phyloP scores from a whole-genome alignment of 2,329 filamentous ascomycete species.

The Helicocarpus griseus region DNA sequence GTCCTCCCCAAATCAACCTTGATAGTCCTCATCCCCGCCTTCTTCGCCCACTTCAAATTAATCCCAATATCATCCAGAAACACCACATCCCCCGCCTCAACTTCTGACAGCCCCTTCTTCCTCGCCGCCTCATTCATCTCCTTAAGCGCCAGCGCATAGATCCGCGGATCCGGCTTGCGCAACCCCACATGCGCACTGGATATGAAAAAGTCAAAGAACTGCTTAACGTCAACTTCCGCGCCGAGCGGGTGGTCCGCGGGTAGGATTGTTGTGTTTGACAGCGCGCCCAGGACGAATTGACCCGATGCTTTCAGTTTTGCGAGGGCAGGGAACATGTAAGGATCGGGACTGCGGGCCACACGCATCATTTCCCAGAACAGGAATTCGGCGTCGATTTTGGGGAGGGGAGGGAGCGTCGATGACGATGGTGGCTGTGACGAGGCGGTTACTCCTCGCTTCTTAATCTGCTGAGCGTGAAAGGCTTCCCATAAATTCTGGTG shows the following conservation, averaged over 20 bases:
- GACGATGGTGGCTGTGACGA: slow-evolving; percentile 6
- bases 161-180: slow-evolving; percentile 73
- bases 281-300: slow-evolving; percentile 63
- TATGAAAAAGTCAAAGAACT: slow-evolving; percentile 77
- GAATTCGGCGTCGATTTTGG: slow-evolving; percentile 63
- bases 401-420: slow-evolving; percentile 49
- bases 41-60: slow-evolving; percentile 73
- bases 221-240: slow-evolving; percentile 47
- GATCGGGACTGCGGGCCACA: slow-evolving; percentile 59
- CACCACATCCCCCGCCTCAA: slow-evolving; percentile 59
- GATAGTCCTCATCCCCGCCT: slow-evolving; percentile 67
- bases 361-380: slow-evolving; percentile 92
- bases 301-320: slow-evolving; percentile 55
- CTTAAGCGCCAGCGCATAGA: slow-evolving; percentile 65
- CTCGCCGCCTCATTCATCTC: slow-evolving; percentile 55
- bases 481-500: slow-evolving; percentile 57
- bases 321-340: slow-evolving; percentile 80
- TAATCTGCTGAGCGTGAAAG: slow-evolving; percentile 37
- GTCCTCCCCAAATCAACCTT: slow-evolving; percentile 73
- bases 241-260: slow-evolving; percentile 40
- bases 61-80: slow-evolving; percentile 94
- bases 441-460: slow-evolving; percentile 15
- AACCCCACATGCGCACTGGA: slow-evolving; percentile 78
- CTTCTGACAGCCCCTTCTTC: slow-evolving; percentile 44
- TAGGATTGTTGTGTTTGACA: slow-evolving; percentile 87